phyloP scores from a whole-genome alignment of 306 rosid species.

The Prunus fruticosa region DNA sequence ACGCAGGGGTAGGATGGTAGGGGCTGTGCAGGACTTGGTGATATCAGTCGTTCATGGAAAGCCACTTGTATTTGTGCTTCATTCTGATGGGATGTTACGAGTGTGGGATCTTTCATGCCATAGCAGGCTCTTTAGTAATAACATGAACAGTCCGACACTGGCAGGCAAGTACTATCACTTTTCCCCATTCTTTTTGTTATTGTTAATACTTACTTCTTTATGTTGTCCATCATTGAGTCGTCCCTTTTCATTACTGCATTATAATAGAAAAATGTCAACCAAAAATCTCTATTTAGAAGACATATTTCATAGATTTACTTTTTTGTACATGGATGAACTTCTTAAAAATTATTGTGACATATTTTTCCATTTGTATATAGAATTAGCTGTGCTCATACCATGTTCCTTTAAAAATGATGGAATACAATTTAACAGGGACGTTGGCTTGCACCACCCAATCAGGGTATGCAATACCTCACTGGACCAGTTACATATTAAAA shows the following conservation, averaged over 20 bases:
- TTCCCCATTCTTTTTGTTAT: neutral
- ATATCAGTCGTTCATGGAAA: conserved; percentile 55
- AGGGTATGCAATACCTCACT: neutral
- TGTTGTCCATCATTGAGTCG: neutral
- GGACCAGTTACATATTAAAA: neutral
- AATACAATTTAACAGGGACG: neutral
- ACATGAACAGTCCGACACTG: conserved; percentile 40
- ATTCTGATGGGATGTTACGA: conserved; percentile 69
- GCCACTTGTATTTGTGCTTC: conserved; percentile 76
- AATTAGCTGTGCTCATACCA: neutral
- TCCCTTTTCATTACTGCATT: neutral
- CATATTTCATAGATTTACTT: neutral
- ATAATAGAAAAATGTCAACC: neutral
- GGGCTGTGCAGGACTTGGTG: conserved; percentile 73
- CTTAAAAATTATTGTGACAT: neutral
- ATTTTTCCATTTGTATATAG: neutral
- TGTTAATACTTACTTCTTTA: neutral
- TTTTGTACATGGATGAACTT: neutral
- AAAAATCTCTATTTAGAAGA: neutral
- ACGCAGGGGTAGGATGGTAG: conserved; percentile 72
- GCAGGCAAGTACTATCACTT: conserved; percentile 50
- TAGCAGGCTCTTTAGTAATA: conserved; percentile 58
- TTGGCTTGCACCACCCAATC: neutral
- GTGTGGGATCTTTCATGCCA: conserved; percentile 76
- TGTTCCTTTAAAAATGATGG: neutral